Base-by-base conservation (phyloP, 306 rosid species). In the Parietaria judaica region DNA sequence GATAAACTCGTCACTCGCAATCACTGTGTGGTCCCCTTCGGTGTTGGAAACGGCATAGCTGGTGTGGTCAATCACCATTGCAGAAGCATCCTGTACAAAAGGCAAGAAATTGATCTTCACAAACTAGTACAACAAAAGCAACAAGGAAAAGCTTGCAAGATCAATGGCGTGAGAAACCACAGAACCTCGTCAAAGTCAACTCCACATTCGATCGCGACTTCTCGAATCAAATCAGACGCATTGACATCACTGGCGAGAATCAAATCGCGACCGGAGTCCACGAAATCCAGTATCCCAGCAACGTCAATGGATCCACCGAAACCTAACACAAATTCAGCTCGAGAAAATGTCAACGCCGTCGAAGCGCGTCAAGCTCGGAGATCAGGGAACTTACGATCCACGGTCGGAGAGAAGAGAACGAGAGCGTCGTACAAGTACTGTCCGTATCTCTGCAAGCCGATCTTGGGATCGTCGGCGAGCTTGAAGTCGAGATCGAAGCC, bases 111-210 rank as follows among this genome's bases (percentile, higher is more conserved):
- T 10, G 51, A 45, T 56, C 14, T 10, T 10, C 53, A 49, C 14
- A 48, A 36, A 16, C 23, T 64, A 23, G 31, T 13, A 17, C 57
- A 49, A 2, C 11, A 37, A 11, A 65, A 38, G 34, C 8, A 11
- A 51, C 7, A 23, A 36, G 3, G 34, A 12, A 15, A 15, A 8
- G 39, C 54, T 15, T 16, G 17, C 57, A 53, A 53, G 36, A 9
- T 14, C 57, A 53, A 23, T 53, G 6, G 36, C 56, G 14, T 52
- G 14, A 45, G 9, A 13, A 31, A 56, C 14, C 23, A 13, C 37
- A 35, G 38, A 68, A 92, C 99, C 99, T 92, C 99, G 73, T 92
- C 99, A 49, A 92, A 88, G 70, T 92, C 99, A 58, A 86, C 95
- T 47, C 99, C 99, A 58, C 95, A 80, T 64, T 92, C 96, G 0